Conservation (phyloP, 495 filamentous ascomycete species). For the Cercophora scortea region DNA sequence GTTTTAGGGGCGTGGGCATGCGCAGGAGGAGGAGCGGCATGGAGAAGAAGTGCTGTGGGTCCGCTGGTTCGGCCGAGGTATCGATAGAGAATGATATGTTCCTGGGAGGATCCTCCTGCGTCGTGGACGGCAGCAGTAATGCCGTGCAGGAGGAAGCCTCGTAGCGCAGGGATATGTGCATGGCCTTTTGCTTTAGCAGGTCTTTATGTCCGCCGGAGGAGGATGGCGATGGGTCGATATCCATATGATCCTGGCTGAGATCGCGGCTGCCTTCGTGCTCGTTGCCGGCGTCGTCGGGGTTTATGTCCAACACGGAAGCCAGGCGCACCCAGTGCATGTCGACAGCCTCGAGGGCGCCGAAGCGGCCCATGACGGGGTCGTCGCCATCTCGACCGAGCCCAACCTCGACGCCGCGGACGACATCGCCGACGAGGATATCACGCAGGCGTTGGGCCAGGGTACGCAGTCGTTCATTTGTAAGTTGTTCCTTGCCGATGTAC, state of each 20-base stretch:
- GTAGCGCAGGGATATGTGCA: slow-evolving; percentile 31
- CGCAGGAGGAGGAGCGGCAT: slow-evolving; percentile 37
- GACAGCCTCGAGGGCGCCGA: slow-evolving; percentile 30
- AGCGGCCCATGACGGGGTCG: slow-evolving; percentile 23
- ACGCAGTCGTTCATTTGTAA: slow-evolving; percentile 20
- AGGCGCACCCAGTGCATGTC: slow-evolving; percentile 24
- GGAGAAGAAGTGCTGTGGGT: slow-evolving; percentile 17
- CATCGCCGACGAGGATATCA: slow-evolving; percentile 38
- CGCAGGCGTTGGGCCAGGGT: slow-evolving; percentile 30
- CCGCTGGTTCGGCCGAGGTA: too few relatives aligned
- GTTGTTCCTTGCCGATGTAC: slow-evolving; percentile 22
- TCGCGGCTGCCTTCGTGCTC: slow-evolving; percentile 4
- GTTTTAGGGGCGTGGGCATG: slow-evolving; percentile 37
- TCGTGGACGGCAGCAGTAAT: slow-evolving; percentile 28
- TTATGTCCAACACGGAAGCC: slow-evolving; percentile 11
- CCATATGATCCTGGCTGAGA: not conserved
- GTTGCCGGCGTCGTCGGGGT: not conserved
- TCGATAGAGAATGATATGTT: too few relatives aligned
- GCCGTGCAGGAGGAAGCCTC: slow-evolving; percentile 33
- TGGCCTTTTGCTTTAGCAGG: slow-evolving; percentile 4
- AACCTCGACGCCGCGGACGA: slow-evolving; percentile 41
- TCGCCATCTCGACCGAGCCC: slow-evolving; percentile 12
- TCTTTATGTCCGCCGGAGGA: not conserved
- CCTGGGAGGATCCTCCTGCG: not conserved
- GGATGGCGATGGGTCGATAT: not conserved